Conservation (phyloP, 2,329 filamentous ascomycete genomes). For the Microdochium bolleyi region DNA sequence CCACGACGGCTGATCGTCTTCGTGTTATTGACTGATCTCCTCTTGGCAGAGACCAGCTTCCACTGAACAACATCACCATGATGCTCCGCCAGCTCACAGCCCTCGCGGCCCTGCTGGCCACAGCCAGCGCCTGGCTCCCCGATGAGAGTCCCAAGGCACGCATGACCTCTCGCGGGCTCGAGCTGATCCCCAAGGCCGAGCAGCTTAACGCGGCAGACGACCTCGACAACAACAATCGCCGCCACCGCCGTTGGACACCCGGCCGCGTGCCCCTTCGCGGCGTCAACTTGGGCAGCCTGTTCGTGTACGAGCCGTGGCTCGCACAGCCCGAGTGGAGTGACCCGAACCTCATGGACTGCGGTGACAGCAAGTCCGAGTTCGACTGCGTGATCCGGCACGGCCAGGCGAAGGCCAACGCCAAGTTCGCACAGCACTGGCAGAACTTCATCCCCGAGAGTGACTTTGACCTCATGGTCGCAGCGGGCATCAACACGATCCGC, state of each 20-base stretch:
- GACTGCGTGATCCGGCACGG: slow-evolving; percentile 42
- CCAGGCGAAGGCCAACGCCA: slow-evolving; percentile 29
- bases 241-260: neutral
- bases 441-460: slow-evolving; percentile 40
- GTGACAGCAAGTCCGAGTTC: slow-evolving; percentile 36
- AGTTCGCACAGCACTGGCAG: slow-evolving; percentile 41
- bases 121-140: neutral
- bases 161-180: neutral
- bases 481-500: slow-evolving; percentile 44
- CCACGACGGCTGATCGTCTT: no score
- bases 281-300: slow-evolving; percentile 44
- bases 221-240: neutral
- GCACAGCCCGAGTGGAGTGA: slow-evolving; percentile 31
- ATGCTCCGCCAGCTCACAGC: neutral
- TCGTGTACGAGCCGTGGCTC: slow-evolving; percentile 48
- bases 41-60: no score
- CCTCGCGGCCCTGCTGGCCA: neutral
- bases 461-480: slow-evolving; percentile 37
- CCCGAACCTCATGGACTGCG: slow-evolving; percentile 33
- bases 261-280: slow-evolving; percentile 28
- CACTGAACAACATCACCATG: no score
- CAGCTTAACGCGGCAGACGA: neutral
- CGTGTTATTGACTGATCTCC: no score
- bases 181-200: neutral
- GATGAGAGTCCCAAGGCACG: neutral